These are phyloP conservation scores for Starmerella scarabaei DNA, from an alignment of 805 yeast genomes.

Conservation along the genomic window DNA sequence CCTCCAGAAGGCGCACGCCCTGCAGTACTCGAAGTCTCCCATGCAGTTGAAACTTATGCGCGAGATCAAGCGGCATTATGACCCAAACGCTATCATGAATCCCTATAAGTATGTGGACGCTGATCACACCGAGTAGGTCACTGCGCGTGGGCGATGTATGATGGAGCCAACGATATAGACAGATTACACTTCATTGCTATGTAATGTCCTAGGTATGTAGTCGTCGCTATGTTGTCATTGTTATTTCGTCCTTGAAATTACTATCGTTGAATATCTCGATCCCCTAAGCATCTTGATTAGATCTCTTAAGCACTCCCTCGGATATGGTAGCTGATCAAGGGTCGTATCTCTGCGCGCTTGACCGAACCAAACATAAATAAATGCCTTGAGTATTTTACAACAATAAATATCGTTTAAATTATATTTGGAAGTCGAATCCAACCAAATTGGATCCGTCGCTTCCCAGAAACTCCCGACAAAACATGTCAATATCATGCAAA, in stretches of 20 bases:
- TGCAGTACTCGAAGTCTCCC: slow-evolving; percentile 69
- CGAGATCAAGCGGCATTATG: slow-evolving; percentile 65
- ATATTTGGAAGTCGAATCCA: not conserved
- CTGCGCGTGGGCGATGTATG: too few relatives aligned
- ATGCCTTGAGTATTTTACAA: not conserved
- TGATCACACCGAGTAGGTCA: too few relatives aligned
- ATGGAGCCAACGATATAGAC: too few relatives aligned
- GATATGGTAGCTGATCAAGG: not conserved
- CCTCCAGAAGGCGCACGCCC: slow-evolving; percentile 84
- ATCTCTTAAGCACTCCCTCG: too few relatives aligned
- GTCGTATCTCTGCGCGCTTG: not conserved
- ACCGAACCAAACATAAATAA: not conserved
- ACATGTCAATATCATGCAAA: slow-evolving; percentile 5
- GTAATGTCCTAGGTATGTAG: too few relatives aligned
- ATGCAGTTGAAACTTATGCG: slow-evolving; percentile 63
- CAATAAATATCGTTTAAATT: not conserved
- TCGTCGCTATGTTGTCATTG: too few relatives aligned
- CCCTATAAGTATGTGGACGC: slow-evolving; percentile 59
- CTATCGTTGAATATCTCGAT: too few relatives aligned
- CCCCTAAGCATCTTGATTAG: not conserved
- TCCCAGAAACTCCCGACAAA: not conserved
- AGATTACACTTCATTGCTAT: too few relatives aligned
- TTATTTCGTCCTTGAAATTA: too few relatives aligned
- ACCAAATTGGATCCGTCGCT: not conserved
- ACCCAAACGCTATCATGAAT: slow-evolving; percentile 83